Percentiles rank a stretch among this genome's conserved stretches.
These are phyloP conservation scores for Aspergillaceae sp. DNA, from an alignment of 2,329 filamentous ascomycete species.

Conservation along the genomic window DNA sequence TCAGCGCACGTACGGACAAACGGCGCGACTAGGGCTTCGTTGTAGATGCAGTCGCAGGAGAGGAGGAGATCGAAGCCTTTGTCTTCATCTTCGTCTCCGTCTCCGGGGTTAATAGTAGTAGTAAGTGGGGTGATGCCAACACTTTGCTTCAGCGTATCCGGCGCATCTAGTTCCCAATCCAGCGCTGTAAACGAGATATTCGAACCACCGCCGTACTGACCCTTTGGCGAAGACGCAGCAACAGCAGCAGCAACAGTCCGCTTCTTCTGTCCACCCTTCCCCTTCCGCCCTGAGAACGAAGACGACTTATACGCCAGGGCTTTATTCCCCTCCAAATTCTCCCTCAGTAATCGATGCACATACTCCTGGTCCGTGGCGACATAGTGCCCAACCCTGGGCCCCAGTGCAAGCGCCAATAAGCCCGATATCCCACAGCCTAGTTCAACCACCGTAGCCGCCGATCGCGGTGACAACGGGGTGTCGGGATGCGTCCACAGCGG, in stretches of 20 bases:
- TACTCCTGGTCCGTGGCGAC: constrained; percentile 84
- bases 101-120: not conserved
- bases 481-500: constrained; percentile 46
- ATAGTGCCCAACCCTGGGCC: constrained; percentile 54
- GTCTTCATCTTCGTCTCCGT: constrained; percentile 19
- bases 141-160: constrained; percentile 24
- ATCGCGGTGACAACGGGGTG: constrained; percentile 45
- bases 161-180: constrained; percentile 68
- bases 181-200: constrained; percentile 54
- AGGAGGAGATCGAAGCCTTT: constrained; percentile 62
- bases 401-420: constrained; percentile 62
- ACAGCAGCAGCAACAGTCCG: not conserved
- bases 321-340: constrained; percentile 55
- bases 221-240: too few species aligned
- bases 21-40: constrained; percentile 72
- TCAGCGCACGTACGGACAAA: constrained; percentile 76
- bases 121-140: constrained; percentile 15
- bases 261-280: constrained; percentile 7
- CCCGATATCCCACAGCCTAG: constrained; percentile 83
- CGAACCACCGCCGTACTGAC: not conserved
- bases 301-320: not conserved
- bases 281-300: not conserved
- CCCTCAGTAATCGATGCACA: constrained; percentile 64
- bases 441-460: constrained; percentile 57
- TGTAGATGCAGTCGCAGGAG: constrained; percentile 93